Evolutionary conservation across 2,329 filamentous ascomycete genomes (phyloP).

Genomic region (Penicillium griseofulvum): DNA sequence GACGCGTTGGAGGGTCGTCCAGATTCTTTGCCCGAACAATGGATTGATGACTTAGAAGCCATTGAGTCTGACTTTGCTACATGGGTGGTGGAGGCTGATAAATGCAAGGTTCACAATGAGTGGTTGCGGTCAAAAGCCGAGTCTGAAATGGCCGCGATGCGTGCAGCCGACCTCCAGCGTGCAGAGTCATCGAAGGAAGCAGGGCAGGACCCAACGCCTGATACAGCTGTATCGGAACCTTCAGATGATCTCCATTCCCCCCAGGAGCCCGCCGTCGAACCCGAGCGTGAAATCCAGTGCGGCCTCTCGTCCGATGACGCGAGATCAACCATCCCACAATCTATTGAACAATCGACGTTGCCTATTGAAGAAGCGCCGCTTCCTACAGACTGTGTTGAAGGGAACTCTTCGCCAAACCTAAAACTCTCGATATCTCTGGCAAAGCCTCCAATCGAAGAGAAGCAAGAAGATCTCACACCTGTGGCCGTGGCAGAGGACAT

Average conservation of each 20-base stretch:
- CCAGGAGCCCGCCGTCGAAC: background rate
- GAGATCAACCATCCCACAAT: background rate
- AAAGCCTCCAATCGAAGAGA: background rate
- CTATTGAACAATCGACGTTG: background rate
- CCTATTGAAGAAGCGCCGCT: background rate
- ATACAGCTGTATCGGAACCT: background rate
- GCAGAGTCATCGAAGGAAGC: background rate
- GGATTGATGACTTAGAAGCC: constrained; percentile 82
- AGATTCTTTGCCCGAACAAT: constrained; percentile 79
- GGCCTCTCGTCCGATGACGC: background rate
- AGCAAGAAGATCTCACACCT: background rate
- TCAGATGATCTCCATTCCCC: background rate
- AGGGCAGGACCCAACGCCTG: background rate
- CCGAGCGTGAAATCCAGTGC: background rate
- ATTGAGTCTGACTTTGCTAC: constrained; percentile 74
- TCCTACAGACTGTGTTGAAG: background rate
- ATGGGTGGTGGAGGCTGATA: constrained; percentile 78
- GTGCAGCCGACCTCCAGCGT: background rate
- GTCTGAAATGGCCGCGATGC: constrained; percentile 3
- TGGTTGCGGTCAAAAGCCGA: constrained; percentile 30
- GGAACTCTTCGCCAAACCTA: background rate
- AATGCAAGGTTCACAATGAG: constrained; percentile 67
- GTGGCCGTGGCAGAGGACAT: constrained; percentile 10
- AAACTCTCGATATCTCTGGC: background rate
- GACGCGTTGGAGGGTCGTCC: constrained; percentile 79